Evolutionary conservation across 371 early-diverging fungal species (phyloP), one percentile per base, ranked within the genome.

Genomic region (Syncephalis fuscata): DNA sequence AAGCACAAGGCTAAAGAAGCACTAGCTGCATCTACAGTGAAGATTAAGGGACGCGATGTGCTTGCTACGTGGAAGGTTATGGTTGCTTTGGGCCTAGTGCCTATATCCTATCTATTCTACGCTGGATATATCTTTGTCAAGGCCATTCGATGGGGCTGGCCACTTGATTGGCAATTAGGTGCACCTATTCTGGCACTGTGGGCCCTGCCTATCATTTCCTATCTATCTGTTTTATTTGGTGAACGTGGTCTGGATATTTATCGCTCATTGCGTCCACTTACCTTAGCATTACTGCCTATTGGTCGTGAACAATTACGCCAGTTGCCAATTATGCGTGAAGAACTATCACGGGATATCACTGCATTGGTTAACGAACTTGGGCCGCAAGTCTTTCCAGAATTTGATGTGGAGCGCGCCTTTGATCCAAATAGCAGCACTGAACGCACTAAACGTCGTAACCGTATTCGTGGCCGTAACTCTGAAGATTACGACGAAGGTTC

Each of bases 21-120:
- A 0, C 65, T 87, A 44, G 82, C 78, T 0, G 79, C 72, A 15
- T 92, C 93, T 7, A 77, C 80, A 21, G 95, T 97, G 47, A 97
- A 97, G 58, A 76, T 96, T 52, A 73, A 73, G 24, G 98, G 90
- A 16, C 74, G 80, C 39, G 98, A 97, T 60, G 96, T 97, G 7
- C 61, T 96, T 9, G 89, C 92, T 0, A 92, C 96, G 14, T 96
- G 97, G 98, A 95, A 95, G 55, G 67, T 94, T 5, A 61, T 91
- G n/a, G 82, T 85, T 10, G 82, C 83, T 3, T 57, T 91, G 39
- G 84, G 75, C 1, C 59, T 89, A 20, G 66, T 82, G 41, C 94
- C 95, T 7, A 51, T 73, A 3, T 58, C 88, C 10, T 90, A 85
- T 50, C 65, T 74, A 2, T 60, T 80, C 3, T 92, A 92, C 52